Conservation (phyloP, 495 filamentous ascomycete genomes). For the Hypomontagnella submonticulosa region DNA sequence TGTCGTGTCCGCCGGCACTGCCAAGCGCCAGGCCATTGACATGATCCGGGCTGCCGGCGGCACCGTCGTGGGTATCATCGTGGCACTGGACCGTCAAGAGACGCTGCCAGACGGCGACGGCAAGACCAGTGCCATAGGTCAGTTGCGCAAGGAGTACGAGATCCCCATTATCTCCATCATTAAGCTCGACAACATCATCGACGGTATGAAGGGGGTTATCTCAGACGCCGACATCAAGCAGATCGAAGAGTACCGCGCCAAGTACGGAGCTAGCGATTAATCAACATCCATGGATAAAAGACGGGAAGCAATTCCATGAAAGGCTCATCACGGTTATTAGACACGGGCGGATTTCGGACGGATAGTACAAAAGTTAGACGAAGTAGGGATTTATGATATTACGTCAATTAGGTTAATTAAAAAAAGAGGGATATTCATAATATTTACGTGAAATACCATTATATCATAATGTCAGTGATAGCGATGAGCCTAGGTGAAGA, state of each 20-base stretch:
- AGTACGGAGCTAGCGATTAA: conserved; percentile 74
- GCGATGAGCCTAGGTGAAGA: background rate
- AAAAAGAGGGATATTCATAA: conserved; percentile 10
- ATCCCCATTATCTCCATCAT: conserved; percentile 67
- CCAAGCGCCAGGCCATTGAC: conserved; percentile 87
- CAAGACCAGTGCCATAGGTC: conserved; percentile 75
- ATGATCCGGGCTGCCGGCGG: conserved; percentile 87
- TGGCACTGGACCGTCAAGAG: conserved; percentile 90
- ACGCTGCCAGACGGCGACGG: conserved; percentile 68
- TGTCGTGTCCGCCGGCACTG: conserved; percentile 94
- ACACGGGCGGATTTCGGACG: conserved; percentile 15
- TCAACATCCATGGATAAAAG: background rate
- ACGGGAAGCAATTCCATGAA: background rate
- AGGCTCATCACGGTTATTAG: conserved; percentile 16
- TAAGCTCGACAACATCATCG: conserved; percentile 83
- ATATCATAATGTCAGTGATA: too few species aligned
- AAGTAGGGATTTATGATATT: background rate
- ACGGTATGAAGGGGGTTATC: conserved; percentile 63
- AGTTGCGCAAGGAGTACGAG: conserved; percentile 75
- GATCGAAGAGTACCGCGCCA: conserved; percentile 80
- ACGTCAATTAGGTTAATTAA: conserved; percentile 18
- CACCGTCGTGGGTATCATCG: conserved; percentile 81
- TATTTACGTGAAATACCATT: background rate
- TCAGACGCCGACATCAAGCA: conserved; percentile 71
- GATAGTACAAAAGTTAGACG: conserved; percentile 27